phyloP scores from a whole-genome alignment of 2,329 filamentous ascomycete genomes.

The Colletotrichum truncatum region DNA sequence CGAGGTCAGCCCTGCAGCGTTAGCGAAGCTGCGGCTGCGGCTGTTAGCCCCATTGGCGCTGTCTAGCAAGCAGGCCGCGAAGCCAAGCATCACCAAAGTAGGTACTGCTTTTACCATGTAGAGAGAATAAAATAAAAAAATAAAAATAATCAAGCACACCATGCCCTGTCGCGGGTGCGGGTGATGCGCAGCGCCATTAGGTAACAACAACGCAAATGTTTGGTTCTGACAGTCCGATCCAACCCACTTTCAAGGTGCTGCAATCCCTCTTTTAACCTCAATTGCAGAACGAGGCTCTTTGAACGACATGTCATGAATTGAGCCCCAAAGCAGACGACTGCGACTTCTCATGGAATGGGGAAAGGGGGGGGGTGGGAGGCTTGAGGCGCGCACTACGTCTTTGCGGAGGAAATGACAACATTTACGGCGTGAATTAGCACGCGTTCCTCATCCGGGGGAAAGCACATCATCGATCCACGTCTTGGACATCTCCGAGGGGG shows the following conservation, averaged over 20 bases:
- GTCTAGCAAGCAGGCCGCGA: too few relatives aligned
- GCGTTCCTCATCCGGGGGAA: not conserved
- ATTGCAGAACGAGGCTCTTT: not conserved
- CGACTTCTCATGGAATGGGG: not conserved
- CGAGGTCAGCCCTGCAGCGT: not conserved
- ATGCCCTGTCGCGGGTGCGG: not conserved
- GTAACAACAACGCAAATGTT: not conserved
- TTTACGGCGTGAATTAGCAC: not conserved
- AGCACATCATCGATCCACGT: not conserved
- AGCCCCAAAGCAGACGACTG: too few relatives aligned
- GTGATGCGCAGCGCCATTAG: not conserved
- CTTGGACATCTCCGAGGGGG: slow-evolving; percentile 10
- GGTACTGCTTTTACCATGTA: too few relatives aligned
- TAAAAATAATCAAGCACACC: not conserved
- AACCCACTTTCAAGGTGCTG: not conserved
- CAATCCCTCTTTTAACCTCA: not conserved
- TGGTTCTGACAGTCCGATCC: not conserved
- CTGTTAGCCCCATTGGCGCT: not conserved
- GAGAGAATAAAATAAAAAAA: not conserved
- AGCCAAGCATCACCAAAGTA: too few relatives aligned
- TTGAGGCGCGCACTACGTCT: not conserved
- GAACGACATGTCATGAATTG: slow-evolving; percentile 1
- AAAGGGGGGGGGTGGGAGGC: not conserved
- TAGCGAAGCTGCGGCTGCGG: not conserved
- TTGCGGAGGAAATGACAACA: not conserved